A percentile compares a stretch with the other conserved stretches of the same genome.
phyloP scores from a whole-genome alignment of 305 asterid genomes.

The Solanum hybrid region DNA sequence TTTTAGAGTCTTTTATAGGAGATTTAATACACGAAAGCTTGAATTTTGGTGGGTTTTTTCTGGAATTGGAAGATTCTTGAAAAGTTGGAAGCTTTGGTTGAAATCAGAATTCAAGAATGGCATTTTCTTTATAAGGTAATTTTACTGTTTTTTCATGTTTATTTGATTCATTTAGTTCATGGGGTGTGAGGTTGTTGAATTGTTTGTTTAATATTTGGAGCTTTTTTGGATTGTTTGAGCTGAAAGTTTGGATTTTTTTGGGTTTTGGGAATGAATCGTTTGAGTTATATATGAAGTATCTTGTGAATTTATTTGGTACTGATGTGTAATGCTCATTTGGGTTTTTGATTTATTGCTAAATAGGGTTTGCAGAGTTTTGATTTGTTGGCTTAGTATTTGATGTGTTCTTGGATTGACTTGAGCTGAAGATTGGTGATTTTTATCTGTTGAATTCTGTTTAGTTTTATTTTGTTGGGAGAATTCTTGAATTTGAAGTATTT shows the following conservation, averaged over 20 bases:
- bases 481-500: not conserved
- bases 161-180: not conserved
- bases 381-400: not conserved
- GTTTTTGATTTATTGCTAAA: not conserved
- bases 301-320: constrained; percentile 1
- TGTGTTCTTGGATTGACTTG: not conserved
- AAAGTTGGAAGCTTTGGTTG: constrained; percentile 26
- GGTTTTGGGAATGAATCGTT: not conserved
- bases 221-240: not conserved
- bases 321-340: not conserved
- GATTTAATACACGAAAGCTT: not conserved
- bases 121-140: constrained; percentile 1
- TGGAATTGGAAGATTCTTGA: constrained; percentile 24
- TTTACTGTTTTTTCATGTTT: not conserved
- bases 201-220: not conserved
- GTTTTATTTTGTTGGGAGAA: not conserved
- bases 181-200: not conserved
- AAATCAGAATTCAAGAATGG: constrained; percentile 20
- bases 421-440: not conserved
- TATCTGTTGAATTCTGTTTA: not conserved
- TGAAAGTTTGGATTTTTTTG: not conserved
- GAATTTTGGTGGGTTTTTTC: not conserved
- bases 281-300: not conserved
- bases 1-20: not conserved
- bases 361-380: not conserved